Evolutionary conservation across 768 basidiomycete genomes (phyloP).

Genomic region (Lactifluus piperatus): DNA sequence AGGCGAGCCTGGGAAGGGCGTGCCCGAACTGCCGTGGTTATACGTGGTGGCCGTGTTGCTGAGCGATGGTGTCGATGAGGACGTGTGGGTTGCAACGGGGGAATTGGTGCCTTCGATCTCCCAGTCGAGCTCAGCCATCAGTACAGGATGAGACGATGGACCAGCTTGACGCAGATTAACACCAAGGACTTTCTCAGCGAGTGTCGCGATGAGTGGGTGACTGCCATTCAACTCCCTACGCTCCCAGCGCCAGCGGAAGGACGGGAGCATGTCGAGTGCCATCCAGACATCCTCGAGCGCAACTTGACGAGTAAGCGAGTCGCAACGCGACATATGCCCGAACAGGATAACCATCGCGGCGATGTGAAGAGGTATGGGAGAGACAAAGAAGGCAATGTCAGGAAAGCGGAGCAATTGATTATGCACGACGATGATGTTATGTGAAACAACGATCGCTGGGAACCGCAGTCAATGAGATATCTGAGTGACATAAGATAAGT

Average conservation of each 20-base stretch:
- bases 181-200: slow-evolving; percentile 73
- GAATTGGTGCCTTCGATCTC: slow-evolving; percentile 29
- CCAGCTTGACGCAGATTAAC: slow-evolving; percentile 59
- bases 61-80: slow-evolving; percentile 25
- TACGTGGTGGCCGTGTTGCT: slow-evolving; percentile 29
- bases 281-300: slow-evolving; percentile 80
- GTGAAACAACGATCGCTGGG: slow-evolving; percentile 73
- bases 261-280: slow-evolving; percentile 81
- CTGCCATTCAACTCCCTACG: slow-evolving; percentile 72
- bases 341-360: slow-evolving; percentile 88
- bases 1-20: slow-evolving; percentile 23
- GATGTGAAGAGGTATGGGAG: slow-evolving; percentile 82
- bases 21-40: slow-evolving; percentile 18
- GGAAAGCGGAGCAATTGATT: slow-evolving; percentile 78
- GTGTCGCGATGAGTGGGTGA: slow-evolving; percentile 75
- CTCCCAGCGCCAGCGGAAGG: slow-evolving; percentile 90
- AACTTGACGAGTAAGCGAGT: slow-evolving; percentile 51
- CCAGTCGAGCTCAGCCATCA: slow-evolving; percentile 39
- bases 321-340: slow-evolving; percentile 75
- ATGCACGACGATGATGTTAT: slow-evolving; percentile 82
- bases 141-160: slow-evolving; percentile 29
- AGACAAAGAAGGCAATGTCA: slow-evolving; percentile 81
- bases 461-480: not conserved
- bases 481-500: not conserved
- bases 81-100: slow-evolving; percentile 4